A percentile compares a stretch with the other conserved stretches of the same genome.
phyloP scores from a whole-genome alignment of 495 filamentous ascomycete genomes.

The Letharia columbiana region DNA sequence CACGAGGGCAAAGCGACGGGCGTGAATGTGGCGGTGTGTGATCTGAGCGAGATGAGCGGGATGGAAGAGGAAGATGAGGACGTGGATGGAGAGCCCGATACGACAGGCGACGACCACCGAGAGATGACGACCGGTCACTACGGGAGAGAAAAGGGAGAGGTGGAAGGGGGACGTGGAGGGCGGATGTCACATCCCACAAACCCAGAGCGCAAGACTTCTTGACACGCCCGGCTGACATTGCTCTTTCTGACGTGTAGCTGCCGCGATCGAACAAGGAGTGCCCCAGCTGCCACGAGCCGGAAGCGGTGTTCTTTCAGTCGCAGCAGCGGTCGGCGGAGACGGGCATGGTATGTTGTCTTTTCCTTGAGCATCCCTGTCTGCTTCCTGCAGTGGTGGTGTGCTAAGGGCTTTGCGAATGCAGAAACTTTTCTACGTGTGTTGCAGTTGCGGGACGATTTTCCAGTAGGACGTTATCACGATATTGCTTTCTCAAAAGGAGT shows the following conservation, averaged over 20 bases:
- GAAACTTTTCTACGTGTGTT: slow-evolving; percentile 98
- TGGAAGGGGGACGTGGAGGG: neutral
- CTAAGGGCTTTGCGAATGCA: slow-evolving; percentile 29
- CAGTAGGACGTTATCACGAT: slow-evolving; percentile 15
- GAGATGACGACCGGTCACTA: too few species aligned
- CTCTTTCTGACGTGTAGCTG: slow-evolving; percentile 48
- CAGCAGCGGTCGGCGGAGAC: slow-evolving; percentile 94
- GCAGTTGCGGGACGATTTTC: slow-evolving; percentile 61
- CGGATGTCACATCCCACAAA: neutral
- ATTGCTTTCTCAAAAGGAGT: neutral
- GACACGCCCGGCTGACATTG: slow-evolving; percentile 13
- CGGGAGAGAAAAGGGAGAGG: neutral
- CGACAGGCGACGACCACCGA: neutral
- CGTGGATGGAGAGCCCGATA: slow-evolving; percentile 4
- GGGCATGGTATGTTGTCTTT: slow-evolving; percentile 70
- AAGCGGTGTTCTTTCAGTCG: slow-evolving; percentile 96
- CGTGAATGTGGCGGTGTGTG: neutral
- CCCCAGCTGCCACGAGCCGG: slow-evolving; percentile 70
- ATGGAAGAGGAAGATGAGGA: slow-evolving; percentile 23
- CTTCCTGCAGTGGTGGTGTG: neutral
- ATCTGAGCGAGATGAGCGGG: neutral
- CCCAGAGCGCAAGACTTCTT: slow-evolving; percentile 6
- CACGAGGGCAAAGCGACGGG: neutral
- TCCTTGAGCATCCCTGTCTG: neutral
- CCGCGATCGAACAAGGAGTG: slow-evolving; percentile 76